phyloP scores from a whole-genome alignment of 139 green algal species.

The Pleodorina starrii region DNA sequence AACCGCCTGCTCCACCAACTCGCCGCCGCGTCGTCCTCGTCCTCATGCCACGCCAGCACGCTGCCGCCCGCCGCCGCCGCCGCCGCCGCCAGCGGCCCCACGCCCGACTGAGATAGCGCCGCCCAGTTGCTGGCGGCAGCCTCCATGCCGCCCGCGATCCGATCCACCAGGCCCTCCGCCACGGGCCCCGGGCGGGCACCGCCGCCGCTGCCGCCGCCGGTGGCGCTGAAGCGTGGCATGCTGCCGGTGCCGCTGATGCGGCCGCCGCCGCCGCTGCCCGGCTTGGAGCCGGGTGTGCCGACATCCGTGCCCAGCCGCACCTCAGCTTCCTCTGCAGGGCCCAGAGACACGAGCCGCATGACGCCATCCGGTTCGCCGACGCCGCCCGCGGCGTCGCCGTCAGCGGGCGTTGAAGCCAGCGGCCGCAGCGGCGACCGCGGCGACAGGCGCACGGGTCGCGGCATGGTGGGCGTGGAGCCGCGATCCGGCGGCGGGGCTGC shows the following conservation, averaged over 20 bases:
- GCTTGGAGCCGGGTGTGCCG: not conserved
- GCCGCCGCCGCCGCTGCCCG: not conserved
- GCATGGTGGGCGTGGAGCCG: not conserved
- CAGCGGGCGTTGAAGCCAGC: not conserved
- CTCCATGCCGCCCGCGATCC: not conserved
- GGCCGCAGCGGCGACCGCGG: not conserved
- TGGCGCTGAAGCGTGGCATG: constrained; percentile 1
- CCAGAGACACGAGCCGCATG: not conserved
- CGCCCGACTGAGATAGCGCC: not conserved
- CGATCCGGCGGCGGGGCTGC: not conserved
- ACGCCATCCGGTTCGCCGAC: not conserved
- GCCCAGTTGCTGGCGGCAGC: not conserved
- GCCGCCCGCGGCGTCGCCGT: not conserved
- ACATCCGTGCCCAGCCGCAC: not conserved
- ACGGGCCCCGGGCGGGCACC: not conserved
- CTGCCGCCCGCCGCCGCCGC: not conserved
- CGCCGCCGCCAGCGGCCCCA: not conserved
- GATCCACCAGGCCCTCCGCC: constrained; percentile 19
- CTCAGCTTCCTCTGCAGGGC: not conserved
- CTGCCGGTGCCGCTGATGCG: not conserved
- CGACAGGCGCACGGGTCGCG: not conserved
- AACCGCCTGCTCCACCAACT: constrained; percentile 25
- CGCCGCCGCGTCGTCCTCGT: not conserved
- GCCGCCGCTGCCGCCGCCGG: not conserved
- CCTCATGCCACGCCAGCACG: not conserved